phyloP scores from a whole-genome alignment of 2,329 filamentous ascomycete species.

The Teratosphaeria zuluensis region DNA sequence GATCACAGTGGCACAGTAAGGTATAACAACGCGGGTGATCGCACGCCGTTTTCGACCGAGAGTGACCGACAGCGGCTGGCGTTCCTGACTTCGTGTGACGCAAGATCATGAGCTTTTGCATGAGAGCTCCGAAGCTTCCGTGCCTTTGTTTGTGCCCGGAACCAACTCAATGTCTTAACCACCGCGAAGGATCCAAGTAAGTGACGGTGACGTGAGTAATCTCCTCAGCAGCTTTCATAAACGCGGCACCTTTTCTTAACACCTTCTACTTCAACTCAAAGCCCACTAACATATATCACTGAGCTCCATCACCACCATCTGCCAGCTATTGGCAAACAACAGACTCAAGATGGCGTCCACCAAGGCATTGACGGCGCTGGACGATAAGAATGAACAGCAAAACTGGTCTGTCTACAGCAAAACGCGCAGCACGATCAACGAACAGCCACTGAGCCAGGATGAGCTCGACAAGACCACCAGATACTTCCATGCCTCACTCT shows the following conservation, averaged over 20 bases:
- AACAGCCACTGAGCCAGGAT: constrained; percentile 51
- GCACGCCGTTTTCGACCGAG: neutral
- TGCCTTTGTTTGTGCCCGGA: neutral
- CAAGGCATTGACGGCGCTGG: neutral
- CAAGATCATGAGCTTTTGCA: neutral
- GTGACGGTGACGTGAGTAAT: neutral
- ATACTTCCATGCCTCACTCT: constrained; percentile 66
- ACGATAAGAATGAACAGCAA: constrained; percentile 10
- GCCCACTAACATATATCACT: neutral
- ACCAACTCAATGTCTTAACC: neutral
- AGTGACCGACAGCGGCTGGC: neutral
- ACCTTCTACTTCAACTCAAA: no score
- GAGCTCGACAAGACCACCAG: constrained; percentile 60
- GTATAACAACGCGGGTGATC: neutral
- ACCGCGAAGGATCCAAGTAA: neutral
- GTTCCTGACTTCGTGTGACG: neutral
- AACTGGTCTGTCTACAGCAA: constrained; percentile 22
- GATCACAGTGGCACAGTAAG: neutral
- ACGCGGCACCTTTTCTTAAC: neutral
- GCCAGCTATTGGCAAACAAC: neutral
- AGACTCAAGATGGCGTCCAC: neutral
- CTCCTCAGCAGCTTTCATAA: neutral
- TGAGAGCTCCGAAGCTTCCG: neutral
- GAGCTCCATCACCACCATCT: neutral
- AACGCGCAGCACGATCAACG: constrained; percentile 24